phyloP scores from a whole-genome alignment of 78 protist genomes.

The Dictyostelium capitatum region DNA sequence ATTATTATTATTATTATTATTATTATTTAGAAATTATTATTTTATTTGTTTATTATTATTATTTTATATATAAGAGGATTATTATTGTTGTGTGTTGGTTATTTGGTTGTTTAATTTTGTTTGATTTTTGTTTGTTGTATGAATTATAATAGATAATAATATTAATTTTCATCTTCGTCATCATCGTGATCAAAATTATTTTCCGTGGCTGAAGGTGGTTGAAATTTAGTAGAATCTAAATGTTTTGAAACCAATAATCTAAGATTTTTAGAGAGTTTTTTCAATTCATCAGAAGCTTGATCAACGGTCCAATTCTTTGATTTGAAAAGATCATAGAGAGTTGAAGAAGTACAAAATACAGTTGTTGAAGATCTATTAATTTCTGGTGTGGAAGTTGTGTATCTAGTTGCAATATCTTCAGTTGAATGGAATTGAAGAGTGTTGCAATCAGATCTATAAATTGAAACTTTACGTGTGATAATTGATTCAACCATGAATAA shows the following conservation, averaged over 20 bases:
- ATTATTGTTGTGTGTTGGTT: neutral
- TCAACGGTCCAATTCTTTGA: conserved; percentile 53
- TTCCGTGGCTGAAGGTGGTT: neutral
- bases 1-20: no score
- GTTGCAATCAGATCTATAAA: conserved; percentile 29
- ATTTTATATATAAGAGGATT: neutral
- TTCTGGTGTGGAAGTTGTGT: conserved; percentile 59
- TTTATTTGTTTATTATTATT: neutral
- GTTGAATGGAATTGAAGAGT: conserved; percentile 49
- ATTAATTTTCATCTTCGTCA: conserved; percentile 19
- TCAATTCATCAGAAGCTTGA: conserved; percentile 37
- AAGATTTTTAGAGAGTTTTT: conserved; percentile 44
- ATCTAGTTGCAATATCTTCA: conserved; percentile 56
- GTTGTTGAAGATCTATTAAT: conserved; percentile 24
- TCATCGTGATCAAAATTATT: conserved; percentile 2
- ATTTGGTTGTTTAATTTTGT: neutral
- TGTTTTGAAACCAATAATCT: conserved; percentile 46
- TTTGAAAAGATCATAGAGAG: conserved; percentile 63
- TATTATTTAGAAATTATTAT: no score
- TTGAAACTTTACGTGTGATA: conserved; percentile 46
- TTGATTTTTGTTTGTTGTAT: neutral
- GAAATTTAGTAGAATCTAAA: neutral
- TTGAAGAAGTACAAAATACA: conserved; percentile 53
- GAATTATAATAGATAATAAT: neutral
- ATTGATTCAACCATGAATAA: conserved; percentile 62